These are phyloP conservation scores for Chernovozyma aurita DNA, from an alignment of 1,139 yeast species.

Conservation along the genomic window DNA sequence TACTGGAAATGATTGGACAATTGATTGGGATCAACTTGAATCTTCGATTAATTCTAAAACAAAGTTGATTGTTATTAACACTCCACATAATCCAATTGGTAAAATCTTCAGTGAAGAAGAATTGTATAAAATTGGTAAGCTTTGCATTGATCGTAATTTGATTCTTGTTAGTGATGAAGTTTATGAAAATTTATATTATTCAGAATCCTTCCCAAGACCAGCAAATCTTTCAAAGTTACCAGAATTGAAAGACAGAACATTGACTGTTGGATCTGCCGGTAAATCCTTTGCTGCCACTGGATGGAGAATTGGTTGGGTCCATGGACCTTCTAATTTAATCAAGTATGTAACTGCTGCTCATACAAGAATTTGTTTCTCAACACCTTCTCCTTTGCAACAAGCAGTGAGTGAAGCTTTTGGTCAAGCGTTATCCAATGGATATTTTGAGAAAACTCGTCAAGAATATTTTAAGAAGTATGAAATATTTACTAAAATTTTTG, in stretches of 20 bases:
- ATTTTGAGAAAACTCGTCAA: conserved; percentile 64
- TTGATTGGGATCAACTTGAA: conserved; percentile 75
- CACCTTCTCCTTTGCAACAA: conserved; percentile 92
- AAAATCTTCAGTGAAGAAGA: conserved; percentile 79
- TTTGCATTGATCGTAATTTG: conserved; percentile 80
- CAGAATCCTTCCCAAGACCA: conserved; percentile 68
- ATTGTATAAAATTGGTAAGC: conserved; percentile 64
- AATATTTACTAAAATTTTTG: conserved; percentile 71
- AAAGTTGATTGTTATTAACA: conserved; percentile 79
- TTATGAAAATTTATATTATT: conserved; percentile 81
- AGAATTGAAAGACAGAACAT: conserved; percentile 71
- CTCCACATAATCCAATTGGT: conserved; percentile 97
- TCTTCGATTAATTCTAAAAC: conserved; percentile 69
- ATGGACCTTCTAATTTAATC: conserved; percentile 79
- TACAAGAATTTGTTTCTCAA: conserved; percentile 84
- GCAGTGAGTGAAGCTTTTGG: conserved; percentile 78
- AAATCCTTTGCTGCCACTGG: conserved; percentile 97
- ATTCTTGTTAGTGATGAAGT: conserved; percentile 89
- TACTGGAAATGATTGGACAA: conserved; percentile 80
- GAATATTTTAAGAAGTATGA: conserved; percentile 68
- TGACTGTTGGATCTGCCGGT: conserved; percentile 96
- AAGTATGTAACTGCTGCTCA: conserved; percentile 86
- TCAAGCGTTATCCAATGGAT: conserved; percentile 55
- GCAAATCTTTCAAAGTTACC: conserved; percentile 68
- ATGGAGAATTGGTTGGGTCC: conserved; percentile 96